These are phyloP conservation scores for Botrytis elliptica DNA, from an alignment of 2,329 filamentous ascomycete genomes.

Conservation along the genomic window DNA sequence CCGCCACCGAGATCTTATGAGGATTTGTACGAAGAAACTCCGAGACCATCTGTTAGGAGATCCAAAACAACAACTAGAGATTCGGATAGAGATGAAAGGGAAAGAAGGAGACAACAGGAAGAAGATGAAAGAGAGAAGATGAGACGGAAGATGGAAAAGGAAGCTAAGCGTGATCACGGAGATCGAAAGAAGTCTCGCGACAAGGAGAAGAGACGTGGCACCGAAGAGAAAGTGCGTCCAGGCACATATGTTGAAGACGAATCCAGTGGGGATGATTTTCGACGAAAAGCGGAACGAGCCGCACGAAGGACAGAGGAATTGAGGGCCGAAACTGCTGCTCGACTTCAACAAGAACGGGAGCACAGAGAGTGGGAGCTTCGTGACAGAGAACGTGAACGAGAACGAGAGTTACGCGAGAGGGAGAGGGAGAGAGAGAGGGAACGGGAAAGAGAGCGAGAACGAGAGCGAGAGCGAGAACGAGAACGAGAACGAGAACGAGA, in stretches of 20 bases:
- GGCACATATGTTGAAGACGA: constrained; percentile 35
- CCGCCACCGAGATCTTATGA: constrained; percentile 45
- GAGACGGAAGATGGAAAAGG: constrained; percentile 37
- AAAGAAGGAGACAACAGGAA: constrained; percentile 37
- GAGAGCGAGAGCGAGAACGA: not conserved
- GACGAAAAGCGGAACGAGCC: constrained; percentile 31
- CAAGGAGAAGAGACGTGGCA: constrained; percentile 42
- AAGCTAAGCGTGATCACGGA: constrained; percentile 34
- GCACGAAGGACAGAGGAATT: constrained; percentile 32
- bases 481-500: constrained; percentile 17
- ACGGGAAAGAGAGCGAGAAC: not conserved
- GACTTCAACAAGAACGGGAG: constrained; percentile 21
- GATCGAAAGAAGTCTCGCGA: constrained; percentile 41
- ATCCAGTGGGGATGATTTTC: constrained; percentile 29
- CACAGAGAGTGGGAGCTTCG: constrained; percentile 12
- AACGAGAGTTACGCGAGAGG: not conserved
- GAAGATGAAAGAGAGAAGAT: constrained; percentile 37
- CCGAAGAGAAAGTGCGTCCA: constrained; percentile 36
- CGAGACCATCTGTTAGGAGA: constrained; percentile 39
- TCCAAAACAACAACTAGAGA: constrained; percentile 36
- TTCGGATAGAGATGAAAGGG: constrained; percentile 36
- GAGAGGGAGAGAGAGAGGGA: not conserved
- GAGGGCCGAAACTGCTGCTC: constrained; percentile 19
- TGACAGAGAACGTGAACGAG: not conserved
- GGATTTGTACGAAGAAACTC: constrained; percentile 50